Conservation (phyloP, 2,329 filamentous ascomycete species). For the Chrysoporthe deuterocubensis region DNA sequence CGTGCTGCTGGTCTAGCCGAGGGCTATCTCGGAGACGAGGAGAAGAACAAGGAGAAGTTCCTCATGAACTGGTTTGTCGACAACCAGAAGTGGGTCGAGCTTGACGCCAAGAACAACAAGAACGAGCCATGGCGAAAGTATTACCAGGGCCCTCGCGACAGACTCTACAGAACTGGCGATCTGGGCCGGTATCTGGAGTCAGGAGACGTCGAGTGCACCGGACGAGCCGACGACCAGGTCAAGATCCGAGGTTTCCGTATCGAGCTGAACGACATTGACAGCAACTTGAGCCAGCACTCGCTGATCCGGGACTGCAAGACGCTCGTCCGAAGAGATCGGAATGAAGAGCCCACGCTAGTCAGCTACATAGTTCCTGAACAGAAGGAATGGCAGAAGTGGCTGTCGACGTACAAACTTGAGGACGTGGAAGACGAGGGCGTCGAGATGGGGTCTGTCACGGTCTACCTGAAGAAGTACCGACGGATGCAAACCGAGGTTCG, state of each 20-base stretch:
- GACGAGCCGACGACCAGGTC: slow-evolving; percentile 84
- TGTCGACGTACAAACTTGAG: slow-evolving; percentile 57
- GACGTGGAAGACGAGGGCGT: slow-evolving; percentile 59
- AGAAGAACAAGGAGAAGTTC: slow-evolving; percentile 71
- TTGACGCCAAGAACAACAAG: slow-evolving; percentile 59
- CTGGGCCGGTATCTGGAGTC: slow-evolving; percentile 73
- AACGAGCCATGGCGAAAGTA: slow-evolving; percentile 76
- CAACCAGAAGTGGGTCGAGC: slow-evolving; percentile 67
- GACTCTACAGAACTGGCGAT: slow-evolving; percentile 87
- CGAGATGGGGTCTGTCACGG: slow-evolving; percentile 47
- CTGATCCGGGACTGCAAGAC: slow-evolving; percentile 86
- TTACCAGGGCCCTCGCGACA: slow-evolving; percentile 82
- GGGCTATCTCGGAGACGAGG: slow-evolving; percentile 52
- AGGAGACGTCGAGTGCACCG: slow-evolving; percentile 77
- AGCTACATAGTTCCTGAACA: slow-evolving; percentile 89
- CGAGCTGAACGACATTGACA: slow-evolving; percentile 92
- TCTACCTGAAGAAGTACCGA: slow-evolving; percentile 51
- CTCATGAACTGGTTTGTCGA: slow-evolving; percentile 86
- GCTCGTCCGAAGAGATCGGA: slow-evolving; percentile 78
- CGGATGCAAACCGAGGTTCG: slow-evolving; percentile 55
- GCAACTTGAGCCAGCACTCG: slow-evolving; percentile 73
- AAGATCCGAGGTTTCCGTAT: slow-evolving; percentile 97
- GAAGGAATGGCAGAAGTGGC: slow-evolving; percentile 72
- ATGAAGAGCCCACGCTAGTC: slow-evolving; percentile 84
- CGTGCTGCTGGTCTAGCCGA: slow-evolving; percentile 84